Evolutionary conservation across 164 flowering plant genomes (phyloP).

Genomic region (Vitis labrusca): DNA sequence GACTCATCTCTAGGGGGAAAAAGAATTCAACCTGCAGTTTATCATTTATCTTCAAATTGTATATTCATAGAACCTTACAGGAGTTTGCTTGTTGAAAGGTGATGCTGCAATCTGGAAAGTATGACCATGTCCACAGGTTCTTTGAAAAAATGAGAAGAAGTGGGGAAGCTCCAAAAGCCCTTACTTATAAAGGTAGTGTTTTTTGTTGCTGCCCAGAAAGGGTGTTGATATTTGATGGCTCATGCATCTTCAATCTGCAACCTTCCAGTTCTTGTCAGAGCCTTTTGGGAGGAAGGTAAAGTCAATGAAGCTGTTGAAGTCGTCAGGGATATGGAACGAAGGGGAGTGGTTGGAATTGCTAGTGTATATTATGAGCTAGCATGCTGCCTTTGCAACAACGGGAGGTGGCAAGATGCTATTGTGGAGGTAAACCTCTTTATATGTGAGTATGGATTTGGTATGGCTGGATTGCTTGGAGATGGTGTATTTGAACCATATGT

Average conservation of each 20-base stretch:
- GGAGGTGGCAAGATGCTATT: conserved; percentile 92
- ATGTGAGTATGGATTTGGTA: not conserved
- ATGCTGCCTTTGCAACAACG: conserved; percentile 86
- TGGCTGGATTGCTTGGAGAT: conserved; percentile 1
- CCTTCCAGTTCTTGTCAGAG: conserved; percentile 72
- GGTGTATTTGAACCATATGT: not conserved
- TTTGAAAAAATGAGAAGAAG: conserved; percentile 72
- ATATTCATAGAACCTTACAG: conserved; percentile 44
- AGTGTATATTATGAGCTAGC: conserved; percentile 87
- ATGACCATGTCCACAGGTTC: conserved; percentile 72
- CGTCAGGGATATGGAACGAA: conserved; percentile 81
- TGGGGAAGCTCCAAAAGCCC: conserved; percentile 69
- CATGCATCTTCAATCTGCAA: conserved; percentile 5
- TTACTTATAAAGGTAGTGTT: conserved; percentile 72
- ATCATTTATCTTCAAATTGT: conserved; percentile 25
- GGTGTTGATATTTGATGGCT: conserved; percentile 6
- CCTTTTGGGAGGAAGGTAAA: conserved; percentile 89
- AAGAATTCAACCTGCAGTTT: not conserved
- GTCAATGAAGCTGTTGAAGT: conserved; percentile 75
- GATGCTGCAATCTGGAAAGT: conserved; percentile 85
- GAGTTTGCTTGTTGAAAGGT: conserved; percentile 73
- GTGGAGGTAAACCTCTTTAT: conserved; percentile 48
- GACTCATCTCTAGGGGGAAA: not conserved
- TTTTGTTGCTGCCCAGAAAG: not conserved
- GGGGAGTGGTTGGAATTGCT: conserved; percentile 77